Base-by-base conservation (phyloP, 2,329 filamentous ascomycete species). In the Lachnellula occidentalis region DNA sequence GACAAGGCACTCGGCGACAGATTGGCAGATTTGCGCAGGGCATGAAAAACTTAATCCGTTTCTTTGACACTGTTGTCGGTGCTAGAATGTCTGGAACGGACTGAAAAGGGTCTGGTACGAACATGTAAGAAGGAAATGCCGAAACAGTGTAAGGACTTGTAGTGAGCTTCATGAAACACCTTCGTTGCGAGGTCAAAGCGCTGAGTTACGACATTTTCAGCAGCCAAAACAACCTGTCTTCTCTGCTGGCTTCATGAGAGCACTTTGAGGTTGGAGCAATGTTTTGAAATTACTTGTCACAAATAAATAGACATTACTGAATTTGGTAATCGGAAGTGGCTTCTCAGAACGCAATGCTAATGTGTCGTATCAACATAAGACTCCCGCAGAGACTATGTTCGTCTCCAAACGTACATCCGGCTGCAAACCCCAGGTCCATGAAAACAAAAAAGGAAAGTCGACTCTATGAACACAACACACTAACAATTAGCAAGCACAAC, bases 401-500 rank as follows among this genome's bases (percentile, higher is more conserved):
- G 42, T 57, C 55, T 53, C 37, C 54, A 60, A 53, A 55, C 52
- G 45, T 57, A 55, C 58, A 58, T 42, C 57, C 59, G 43, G 60
- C 59, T 51, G 53, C 53, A 59, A 58, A 62, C 45, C 54, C 57
- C 57, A 31, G 45, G 62, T 45, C 46, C 24, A 52, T 49, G 61
- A 45, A 60, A 57, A 37, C 51, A 51, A 43, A 51, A 59, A 55
- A 56, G 46, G 48, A 50, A 31, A 31, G 19, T 8, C 34, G 43
- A 45, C 43, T 45, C 52, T 50, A 53, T 51, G 51, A 50, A 51
- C 34, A 50, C 31, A 56, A 50, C 45, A 52, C 60, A 49, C 53
- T 34, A 14, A 48, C 34, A 39, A 57, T 67, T 50, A 97, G 75
- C 92, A 97, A 67, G 91, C 92, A 72, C 92, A 97, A 45, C 88